A percentile compares a stretch with the other conserved stretches of the same genome.
These are phyloP conservation scores for Talaromyces proteolyticus DNA, from an alignment of 495 filamentous ascomycete species.

Conservation along the genomic window DNA sequence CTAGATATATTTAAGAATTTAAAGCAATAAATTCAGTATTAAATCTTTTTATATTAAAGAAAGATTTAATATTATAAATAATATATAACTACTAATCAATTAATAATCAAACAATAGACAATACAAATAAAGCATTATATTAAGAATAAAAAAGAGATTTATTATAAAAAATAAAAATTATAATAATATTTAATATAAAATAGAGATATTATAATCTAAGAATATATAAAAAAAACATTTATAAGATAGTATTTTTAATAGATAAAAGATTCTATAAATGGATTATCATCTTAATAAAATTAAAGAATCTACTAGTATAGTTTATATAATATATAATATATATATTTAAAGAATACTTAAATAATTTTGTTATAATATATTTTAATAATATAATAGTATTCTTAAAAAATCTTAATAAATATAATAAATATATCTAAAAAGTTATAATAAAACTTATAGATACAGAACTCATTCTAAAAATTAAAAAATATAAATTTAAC, in stretches of 20 bases:
- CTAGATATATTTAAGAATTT: too few relatives aligned
- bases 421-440: slow-evolving; percentile 7
- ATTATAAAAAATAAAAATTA: background rate
- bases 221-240: slow-evolving; percentile 10
- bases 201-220: background rate
- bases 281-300: slow-evolving; percentile 10
- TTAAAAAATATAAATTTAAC: too few relatives aligned
- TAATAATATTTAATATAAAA: background rate
- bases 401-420: slow-evolving; percentile 11
- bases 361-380: slow-evolving; percentile 7
- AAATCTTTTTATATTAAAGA: too few relatives aligned
- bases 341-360: slow-evolving; percentile 14
- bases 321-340: slow-evolving; percentile 13
- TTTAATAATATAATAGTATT: slow-evolving; percentile 5
- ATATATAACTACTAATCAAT: too few relatives aligned
- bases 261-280: slow-evolving; percentile 20
- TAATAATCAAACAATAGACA: too few relatives aligned
- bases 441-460: slow-evolving; percentile 5
- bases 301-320: slow-evolving; percentile 10
- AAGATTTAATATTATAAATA: too few relatives aligned
- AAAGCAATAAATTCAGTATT: too few relatives aligned
- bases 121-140: too few relatives aligned
- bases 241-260: slow-evolving; percentile 13
- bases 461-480: too few relatives aligned
- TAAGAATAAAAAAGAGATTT: too few relatives aligned